phyloP scores from a whole-genome alignment of 106 monocot genomes.

The Amphibolis antarctica region DNA sequence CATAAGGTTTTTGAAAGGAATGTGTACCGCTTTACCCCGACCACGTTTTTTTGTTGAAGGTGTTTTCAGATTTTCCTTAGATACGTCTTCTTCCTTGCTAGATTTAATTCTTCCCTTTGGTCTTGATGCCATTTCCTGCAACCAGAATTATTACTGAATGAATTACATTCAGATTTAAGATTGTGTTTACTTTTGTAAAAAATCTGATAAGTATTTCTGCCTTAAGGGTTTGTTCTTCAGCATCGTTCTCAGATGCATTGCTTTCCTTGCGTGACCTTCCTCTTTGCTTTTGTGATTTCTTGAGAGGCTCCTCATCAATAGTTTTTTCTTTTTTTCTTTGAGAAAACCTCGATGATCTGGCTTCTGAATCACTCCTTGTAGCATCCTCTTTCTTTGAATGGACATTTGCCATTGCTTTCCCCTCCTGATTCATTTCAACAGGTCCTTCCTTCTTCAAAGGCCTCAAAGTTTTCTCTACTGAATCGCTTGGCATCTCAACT shows the following conservation, averaged over 20 bases:
- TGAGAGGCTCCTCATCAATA: neutral
- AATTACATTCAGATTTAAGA: too few species aligned
- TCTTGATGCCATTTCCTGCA: slow-evolving; percentile 1
- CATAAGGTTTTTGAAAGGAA: neutral
- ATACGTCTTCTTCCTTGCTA: neutral
- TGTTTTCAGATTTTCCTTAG: slow-evolving; percentile 6
- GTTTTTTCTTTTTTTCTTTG: slow-evolving; percentile 11
- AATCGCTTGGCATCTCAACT: slow-evolving; percentile 20
- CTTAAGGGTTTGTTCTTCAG: neutral
- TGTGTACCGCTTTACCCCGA: slow-evolving; percentile 4
- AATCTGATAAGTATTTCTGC: neutral
- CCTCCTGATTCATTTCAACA: slow-evolving; percentile 4
- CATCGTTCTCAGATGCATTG: neutral
- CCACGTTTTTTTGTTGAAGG: slow-evolving; percentile 4
- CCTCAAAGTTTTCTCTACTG: slow-evolving; percentile 25
- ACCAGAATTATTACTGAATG: neutral
- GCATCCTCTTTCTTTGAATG: slow-evolving; percentile 4
- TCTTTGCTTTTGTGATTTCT: neutral
- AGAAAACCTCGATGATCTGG: neutral
- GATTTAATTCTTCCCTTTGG: neutral
- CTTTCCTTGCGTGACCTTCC: neutral
- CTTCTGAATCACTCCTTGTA: slow-evolving; percentile 8
- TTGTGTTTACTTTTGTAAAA: neutral
- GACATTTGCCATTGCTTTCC: slow-evolving; percentile 4
- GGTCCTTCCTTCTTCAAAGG: slow-evolving; percentile 18